phyloP scores from a whole-genome alignment of 306 rosid genomes.

The Lathyrus sativus region DNA sequence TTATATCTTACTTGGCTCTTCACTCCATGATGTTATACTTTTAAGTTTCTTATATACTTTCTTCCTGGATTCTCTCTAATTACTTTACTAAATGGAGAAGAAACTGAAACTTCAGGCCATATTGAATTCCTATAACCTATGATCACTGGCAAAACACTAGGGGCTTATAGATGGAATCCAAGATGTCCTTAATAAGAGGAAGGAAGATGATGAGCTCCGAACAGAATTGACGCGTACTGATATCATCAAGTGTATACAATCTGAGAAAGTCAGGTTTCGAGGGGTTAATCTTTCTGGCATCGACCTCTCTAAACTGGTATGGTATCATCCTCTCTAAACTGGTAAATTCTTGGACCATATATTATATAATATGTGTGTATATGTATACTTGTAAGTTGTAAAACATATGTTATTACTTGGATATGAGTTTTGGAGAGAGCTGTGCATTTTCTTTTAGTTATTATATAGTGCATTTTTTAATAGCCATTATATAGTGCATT shows the following conservation, averaged over 20 bases:
- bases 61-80: slow-evolving; percentile 13
- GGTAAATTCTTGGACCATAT: slow-evolving; percentile 49
- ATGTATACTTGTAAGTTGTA: slow-evolving; percentile 19
- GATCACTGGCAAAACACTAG: slow-evolving; percentile 45
- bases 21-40: slow-evolving; percentile 9
- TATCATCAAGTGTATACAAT: slow-evolving; percentile 92
- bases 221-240: slow-evolving; percentile 83
- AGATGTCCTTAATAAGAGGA: slow-evolving; percentile 51
- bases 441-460: slow-evolving; percentile 6
- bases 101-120: slow-evolving; percentile 30
- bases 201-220: slow-evolving; percentile 64
- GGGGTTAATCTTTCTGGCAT: slow-evolving; percentile 95
- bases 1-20: background rate
- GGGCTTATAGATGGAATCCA: slow-evolving; percentile 79
- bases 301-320: slow-evolving; percentile 94
- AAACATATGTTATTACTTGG: background rate
- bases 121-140: slow-evolving; percentile 23
- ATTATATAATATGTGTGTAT: slow-evolving; percentile 20
- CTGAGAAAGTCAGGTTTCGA: slow-evolving; percentile 80
- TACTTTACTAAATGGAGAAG: slow-evolving; percentile 25
- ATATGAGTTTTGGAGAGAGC: slow-evolving; percentile 14
- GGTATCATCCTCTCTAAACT: slow-evolving; percentile 93
- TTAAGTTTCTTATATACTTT: background rate
- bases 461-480: too few relatives aligned
- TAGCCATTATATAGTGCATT: background rate